Base-by-base conservation (phyloP, 2,329 filamentous ascomycete genomes). In the Fusarium lyarnte region DNA sequence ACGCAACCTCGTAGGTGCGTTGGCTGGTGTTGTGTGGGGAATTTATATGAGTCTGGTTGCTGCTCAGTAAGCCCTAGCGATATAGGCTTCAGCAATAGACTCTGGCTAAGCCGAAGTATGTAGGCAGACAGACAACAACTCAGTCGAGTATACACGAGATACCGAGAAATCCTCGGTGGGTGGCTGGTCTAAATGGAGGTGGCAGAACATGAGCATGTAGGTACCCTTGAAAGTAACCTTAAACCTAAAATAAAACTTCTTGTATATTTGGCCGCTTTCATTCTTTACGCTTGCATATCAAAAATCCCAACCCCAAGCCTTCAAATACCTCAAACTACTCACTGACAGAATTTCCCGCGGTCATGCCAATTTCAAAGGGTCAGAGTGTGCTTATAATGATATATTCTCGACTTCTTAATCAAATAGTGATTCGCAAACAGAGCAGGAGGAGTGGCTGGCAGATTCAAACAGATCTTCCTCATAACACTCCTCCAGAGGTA, bases 1-100 rank as follows among this genome's bases (percentile, higher is more conserved):
- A 58, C 86, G 93, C 41, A 91, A 92, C 55, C 82, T 95, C 38
- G 87, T 94, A 69, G 92, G 90, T n/a, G 89, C 90, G 73, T 80
- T 92, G 55, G 92, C 92, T 23, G 93, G 93, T 9, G 85, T 95
- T 29, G 87, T 85, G 19, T 95, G 93, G 93, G 91, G 91, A 1
- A 85, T 94, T 45, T 95, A 93, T 79, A 84, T 95, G 82, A 94
- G 92, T 78, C 82, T 94, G 76, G 81, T 89, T 71, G 87, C 86
- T 23, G 78, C 80, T 16, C 70, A 73, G 57, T 82, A 67, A 76
- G 46, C 12, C 11, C 8, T 13, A 9, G 31, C 19, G 31, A 35
- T 31, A 23, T 31, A 53, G 36, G 39, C 25, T 13, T 33, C 33
- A 7, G 36, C 42, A n/a, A 16, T 23, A n/a, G 7, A 42, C 17